Conservation (phyloP, 2,329 filamentous ascomycete species). For the Sporothrix curviconia region DNA sequence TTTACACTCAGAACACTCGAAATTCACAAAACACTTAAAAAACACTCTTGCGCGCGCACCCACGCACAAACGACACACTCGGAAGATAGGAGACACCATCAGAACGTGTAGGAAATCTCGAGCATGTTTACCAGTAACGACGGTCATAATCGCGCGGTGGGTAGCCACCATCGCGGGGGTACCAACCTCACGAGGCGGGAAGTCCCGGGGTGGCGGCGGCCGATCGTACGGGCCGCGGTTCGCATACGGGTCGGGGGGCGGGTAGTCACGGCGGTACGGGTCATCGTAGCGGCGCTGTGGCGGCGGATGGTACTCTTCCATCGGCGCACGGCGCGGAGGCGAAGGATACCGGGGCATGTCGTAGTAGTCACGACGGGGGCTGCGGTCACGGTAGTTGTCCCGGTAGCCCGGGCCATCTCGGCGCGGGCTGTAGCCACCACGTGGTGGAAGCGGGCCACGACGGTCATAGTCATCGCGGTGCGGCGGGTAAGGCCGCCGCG, state of each 20-base stretch:
- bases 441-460: constrained; percentile 59
- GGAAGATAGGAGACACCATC: constrained; percentile 1
- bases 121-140: constrained; percentile 23
- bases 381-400: constrained; percentile 81
- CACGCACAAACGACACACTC: neutral
- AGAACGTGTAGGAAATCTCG: neutral
- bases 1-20: neutral
- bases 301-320: constrained; percentile 69
- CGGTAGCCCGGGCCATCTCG: constrained; percentile 47
- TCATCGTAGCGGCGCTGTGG: constrained; percentile 68
- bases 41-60: neutral
- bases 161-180: constrained; percentile 42
- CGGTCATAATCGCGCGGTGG: constrained; percentile 32
- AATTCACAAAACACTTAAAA: neutral
- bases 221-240: constrained; percentile 52
- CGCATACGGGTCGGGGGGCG: constrained; percentile 58
- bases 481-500: constrained; percentile 61
- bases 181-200: constrained; percentile 40
- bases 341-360: constrained; percentile 76
- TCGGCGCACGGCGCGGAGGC: constrained; percentile 65
- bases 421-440: constrained; percentile 72
- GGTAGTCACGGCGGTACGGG: constrained; percentile 65
- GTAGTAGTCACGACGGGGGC: constrained; percentile 81
- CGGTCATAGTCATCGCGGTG: constrained; percentile 76
- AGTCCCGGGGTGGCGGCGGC: constrained; percentile 36